Evolutionary conservation across 1,284 basidiomycete species (phyloP), one percentile per base, ranked within the genome.

Genomic region (Pseudozyma flocculosa): DNA sequence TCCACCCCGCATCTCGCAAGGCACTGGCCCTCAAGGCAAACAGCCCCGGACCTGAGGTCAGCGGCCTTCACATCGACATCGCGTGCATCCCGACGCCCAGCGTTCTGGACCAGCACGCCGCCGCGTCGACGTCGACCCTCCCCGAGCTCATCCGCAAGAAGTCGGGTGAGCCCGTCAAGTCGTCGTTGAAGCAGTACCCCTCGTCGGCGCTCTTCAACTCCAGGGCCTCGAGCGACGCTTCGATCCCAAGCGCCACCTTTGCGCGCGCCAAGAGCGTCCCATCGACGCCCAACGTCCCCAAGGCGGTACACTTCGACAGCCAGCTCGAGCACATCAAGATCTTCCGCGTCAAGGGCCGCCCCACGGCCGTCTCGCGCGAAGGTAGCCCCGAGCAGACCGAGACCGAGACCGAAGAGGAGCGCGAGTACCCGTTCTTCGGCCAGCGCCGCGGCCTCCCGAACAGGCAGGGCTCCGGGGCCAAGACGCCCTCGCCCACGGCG

Each of bases 291-390:
- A 81, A 80, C 19, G 54, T 64, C 2, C 84, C 84, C 7, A 94
- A 94, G 79, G 86, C 85, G 32, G 94, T 98, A 10, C 91, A 96
- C 75, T 98, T 98, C 66, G 90, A 95, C 80, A 79, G 87, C 7
- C 85, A 93, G 75, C 85, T 96, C 49, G 93, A 95, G 78, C 79
- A 79, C 40, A 88, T 97, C 69, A 93, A 92, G 80, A 83, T 94
- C 48, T 97, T 97, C 82, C 82, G 92, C 48, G 87, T 92, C 24
- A 88, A 91, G 79, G 93, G 96, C 79, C 90, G 91, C 78, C 94
- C 93, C 0, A 83, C 89, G 13, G 92, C 93, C 1, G 93, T 98
- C 17, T 90, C 88, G 19, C 85, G 92, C 44, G 87, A 90, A 70
- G 92, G 91, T 0, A 91, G 88, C 60, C 93, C 93, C 2, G 88